Conservation (phyloP, 106 monocot species). For the Platanthera zijinensis region DNA sequence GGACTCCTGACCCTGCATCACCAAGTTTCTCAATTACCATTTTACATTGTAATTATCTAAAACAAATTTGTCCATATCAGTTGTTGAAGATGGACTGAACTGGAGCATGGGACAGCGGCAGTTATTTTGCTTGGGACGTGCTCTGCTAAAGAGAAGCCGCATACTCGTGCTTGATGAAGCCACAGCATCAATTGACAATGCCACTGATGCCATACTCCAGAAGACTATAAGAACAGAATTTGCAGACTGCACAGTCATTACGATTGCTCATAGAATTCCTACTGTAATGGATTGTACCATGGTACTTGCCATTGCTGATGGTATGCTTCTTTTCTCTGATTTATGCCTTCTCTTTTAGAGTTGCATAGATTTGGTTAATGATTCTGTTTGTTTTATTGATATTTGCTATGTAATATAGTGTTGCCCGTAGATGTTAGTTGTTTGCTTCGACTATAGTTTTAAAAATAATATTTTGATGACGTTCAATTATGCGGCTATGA, state of each 20-base stretch:
- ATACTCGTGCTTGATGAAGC: too few species aligned
- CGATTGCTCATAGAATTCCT: conserved; percentile 91
- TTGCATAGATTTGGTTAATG: neutral
- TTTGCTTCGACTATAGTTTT: too few species aligned
- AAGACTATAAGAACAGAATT: conserved; percentile 79
- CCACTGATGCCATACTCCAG: conserved; percentile 78
- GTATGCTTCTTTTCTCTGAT: conserved; percentile 23
- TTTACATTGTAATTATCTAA: neutral
- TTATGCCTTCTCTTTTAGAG: neutral
- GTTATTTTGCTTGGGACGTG: conserved; percentile 69
- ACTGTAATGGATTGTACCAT: conserved; percentile 91
- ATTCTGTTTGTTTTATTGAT: neutral
- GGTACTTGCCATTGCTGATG: conserved; percentile 88
- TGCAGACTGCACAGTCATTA: conserved; percentile 69
- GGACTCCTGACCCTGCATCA: too few species aligned
- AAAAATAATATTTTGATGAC: too few species aligned
- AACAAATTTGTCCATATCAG: conserved; percentile 1
- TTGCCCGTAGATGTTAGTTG: too few species aligned
- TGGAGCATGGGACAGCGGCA: conserved; percentile 95
- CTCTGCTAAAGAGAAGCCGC: too few species aligned
- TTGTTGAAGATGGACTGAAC: conserved; percentile 83
- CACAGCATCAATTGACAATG: conserved; percentile 67
- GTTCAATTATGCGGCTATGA: neutral
- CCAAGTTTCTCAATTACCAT: neutral
- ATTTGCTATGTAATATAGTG: too few species aligned